Conservation (phyloP, 108 stramenopile species). For the Thalassiosira profunda region DNA sequence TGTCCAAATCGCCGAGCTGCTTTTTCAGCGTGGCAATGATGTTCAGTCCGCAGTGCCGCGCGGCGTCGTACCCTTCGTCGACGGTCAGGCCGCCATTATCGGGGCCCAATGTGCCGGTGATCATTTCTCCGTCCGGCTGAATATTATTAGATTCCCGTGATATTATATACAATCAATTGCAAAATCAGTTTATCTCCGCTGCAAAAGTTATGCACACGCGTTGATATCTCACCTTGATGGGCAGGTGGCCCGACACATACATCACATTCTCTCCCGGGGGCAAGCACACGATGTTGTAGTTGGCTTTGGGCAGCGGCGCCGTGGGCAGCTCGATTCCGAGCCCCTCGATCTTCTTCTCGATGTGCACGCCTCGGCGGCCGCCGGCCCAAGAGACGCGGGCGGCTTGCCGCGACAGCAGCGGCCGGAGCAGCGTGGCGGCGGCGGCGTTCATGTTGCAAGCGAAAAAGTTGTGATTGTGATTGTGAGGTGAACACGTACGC, state of each 20-base stretch:
- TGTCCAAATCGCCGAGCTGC: constrained; percentile 85
- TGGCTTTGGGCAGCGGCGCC: constrained; percentile 82
- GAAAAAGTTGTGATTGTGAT: no score
- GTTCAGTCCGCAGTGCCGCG: constrained; percentile 83
- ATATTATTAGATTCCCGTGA: background rate
- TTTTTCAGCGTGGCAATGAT: constrained; percentile 84
- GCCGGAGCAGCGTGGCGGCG: constrained; percentile 1
- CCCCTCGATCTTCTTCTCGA: constrained; percentile 76
- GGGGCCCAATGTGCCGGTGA: constrained; percentile 82
- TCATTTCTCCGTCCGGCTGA: constrained; percentile 68
- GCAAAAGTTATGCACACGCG: no score
- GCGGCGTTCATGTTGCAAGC: constrained; percentile 5
- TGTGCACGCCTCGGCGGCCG: constrained; percentile 53
- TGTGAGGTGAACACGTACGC: no score
- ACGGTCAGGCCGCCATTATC: constrained; percentile 62
- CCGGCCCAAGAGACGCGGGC: background rate
- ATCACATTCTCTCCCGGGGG: constrained; percentile 65
- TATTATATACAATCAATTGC: no score
- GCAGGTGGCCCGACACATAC: constrained; percentile 89
- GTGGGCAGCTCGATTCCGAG: constrained; percentile 79
- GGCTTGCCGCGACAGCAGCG: background rate
- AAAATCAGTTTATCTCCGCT: no score
- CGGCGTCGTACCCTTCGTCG: constrained; percentile 91
- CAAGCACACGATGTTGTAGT: constrained; percentile 83
- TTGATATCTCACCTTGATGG: constrained; percentile 54